Conservation (phyloP, 169 alveolate species). For the Babesia microti region DNA sequence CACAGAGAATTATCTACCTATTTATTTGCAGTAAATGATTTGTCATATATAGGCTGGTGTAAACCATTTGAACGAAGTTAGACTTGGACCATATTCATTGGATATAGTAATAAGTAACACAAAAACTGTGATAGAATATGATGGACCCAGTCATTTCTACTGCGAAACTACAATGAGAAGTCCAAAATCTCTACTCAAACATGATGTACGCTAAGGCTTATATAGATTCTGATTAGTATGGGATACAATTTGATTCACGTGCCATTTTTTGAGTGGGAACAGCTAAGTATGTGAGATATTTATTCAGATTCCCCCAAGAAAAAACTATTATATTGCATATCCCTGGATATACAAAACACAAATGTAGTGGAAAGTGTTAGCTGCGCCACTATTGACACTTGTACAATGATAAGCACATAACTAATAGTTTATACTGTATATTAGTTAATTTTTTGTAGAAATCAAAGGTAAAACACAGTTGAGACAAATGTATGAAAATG, state of each 20-base stretch:
- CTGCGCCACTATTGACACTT: no score
- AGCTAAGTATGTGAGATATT: constrained; percentile 19
- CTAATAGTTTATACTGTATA: no score
- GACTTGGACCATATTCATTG: constrained; percentile 37
- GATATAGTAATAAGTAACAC: constrained; percentile 21
- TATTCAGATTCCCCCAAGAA: constrained; percentile 26
- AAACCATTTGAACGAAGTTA: constrained; percentile 35
- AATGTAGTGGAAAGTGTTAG: neutral
- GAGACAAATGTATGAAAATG: no score
- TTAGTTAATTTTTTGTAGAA: no score
- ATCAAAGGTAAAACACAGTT: no score
- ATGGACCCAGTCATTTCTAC: constrained; percentile 47
- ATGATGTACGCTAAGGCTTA: constrained; percentile 21
- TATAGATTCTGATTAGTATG: constrained; percentile 21
- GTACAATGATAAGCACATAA: no score
- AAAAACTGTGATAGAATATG: constrained; percentile 38
- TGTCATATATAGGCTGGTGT: constrained; percentile 18
- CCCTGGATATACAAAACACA: neutral
- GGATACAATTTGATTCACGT: constrained; percentile 44
- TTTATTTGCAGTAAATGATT: constrained; percentile 15
- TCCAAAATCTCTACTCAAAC: constrained; percentile 38
- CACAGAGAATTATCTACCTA: constrained; percentile 34
- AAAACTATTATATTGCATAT: constrained; percentile 23
- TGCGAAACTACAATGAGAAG: constrained; percentile 42
- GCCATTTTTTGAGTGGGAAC: constrained; percentile 47